These are phyloP conservation scores for Penicillium italicum DNA, from an alignment of 2,329 filamentous ascomycete genomes.

Conservation along the genomic window DNA sequence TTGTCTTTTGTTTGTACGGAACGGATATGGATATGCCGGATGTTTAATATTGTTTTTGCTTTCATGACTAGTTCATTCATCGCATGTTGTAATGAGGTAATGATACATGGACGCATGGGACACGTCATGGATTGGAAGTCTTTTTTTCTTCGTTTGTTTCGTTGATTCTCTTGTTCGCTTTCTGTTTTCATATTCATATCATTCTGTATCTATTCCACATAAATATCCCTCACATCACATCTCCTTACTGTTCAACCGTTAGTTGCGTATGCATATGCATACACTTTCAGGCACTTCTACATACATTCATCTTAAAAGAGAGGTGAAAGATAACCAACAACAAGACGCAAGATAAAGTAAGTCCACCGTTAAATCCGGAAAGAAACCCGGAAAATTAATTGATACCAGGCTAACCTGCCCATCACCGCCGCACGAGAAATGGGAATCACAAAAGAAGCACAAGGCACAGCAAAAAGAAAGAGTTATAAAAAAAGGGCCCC, in stretches of 20 bases:
- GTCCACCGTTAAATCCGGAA: neutral
- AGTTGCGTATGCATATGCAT: neutral
- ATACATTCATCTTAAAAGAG: neutral
- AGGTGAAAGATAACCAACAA: neutral
- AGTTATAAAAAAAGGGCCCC: neutral
- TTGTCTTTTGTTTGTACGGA: neutral
- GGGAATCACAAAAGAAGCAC: conserved; percentile 23
- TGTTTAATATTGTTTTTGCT: conserved; percentile 3
- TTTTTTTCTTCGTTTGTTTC: neutral
- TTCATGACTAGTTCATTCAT: conserved; percentile 1
- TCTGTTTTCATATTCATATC: neutral
- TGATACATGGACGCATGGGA: conserved; percentile 21
- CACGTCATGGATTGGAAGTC: neutral
- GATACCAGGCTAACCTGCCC: neutral
- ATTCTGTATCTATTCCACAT: neutral
- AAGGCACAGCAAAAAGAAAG: neutral
- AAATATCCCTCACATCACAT: neutral
- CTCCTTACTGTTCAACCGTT: neutral
- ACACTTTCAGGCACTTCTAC: neutral
- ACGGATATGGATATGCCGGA: conserved; percentile 4
- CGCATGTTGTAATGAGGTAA: conserved; percentile 24
- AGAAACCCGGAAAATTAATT: neutral
- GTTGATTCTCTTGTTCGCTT: neutral
- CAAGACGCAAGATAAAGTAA: neutral
- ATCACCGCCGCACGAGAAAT: conserved; percentile 3